phyloP scores from a whole-genome alignment of 192 early-diverging fungal genomes.

The Geranomyces michiganensis region DNA sequence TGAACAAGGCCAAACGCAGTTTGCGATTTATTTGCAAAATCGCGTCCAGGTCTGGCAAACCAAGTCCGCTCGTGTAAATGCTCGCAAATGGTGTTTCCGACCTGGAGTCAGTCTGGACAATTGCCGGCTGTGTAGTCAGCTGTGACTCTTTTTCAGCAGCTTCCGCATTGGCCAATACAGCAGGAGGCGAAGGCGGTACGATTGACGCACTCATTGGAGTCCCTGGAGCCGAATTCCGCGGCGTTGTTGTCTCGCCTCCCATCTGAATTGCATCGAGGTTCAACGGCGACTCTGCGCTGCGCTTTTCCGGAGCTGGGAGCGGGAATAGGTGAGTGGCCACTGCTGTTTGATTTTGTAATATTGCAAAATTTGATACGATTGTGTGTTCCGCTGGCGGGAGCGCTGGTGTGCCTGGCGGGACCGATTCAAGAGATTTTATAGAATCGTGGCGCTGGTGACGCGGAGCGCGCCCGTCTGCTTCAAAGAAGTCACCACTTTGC shows the following conservation, averaged over 20 bases:
- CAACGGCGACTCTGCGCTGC: not conserved
- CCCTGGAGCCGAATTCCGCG: no score
- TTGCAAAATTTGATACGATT: not conserved
- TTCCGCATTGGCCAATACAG: no score
- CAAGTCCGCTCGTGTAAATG: not conserved
- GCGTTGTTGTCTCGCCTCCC: not conserved
- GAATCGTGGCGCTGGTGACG: not conserved
- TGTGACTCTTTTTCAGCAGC: no score
- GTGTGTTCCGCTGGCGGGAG: not conserved
- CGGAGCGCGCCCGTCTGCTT: not conserved
- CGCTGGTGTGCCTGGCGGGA: not conserved
- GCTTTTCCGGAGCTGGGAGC: not conserved
- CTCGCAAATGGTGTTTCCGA: no score
- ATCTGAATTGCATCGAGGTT: not conserved
- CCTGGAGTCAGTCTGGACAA: no score
- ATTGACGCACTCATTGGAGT: no score
- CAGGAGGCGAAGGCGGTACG: no score
- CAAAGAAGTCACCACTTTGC: not conserved
- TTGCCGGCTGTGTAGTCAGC: no score
- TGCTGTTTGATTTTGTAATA: not conserved
- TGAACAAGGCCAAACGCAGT: conserved; percentile 15
- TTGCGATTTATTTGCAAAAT: conserved; percentile 27
- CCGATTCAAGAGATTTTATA: not conserved
- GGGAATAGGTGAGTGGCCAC: conserved; percentile 13
- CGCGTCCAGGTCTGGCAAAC: conserved; percentile 8